These are phyloP conservation scores for Linderniella brevidens DNA, from an alignment of 257 asterid genomes.

Conservation along the genomic window DNA sequence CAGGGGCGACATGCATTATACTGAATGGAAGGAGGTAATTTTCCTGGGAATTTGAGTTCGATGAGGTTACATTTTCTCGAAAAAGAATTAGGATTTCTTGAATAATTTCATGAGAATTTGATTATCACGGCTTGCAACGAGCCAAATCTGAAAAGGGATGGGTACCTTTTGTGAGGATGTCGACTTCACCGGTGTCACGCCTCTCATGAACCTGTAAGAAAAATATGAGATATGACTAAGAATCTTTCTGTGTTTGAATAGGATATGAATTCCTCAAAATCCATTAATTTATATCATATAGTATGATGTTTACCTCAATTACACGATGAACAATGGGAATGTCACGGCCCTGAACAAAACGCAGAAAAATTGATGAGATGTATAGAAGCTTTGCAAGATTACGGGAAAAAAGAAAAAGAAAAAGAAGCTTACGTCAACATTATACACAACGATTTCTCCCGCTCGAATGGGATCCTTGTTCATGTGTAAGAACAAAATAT, in stretches of 20 bases:
- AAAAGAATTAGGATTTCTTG: too few species aligned
- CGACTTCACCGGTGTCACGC: conserved; percentile 38
- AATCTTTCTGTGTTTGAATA: too few species aligned
- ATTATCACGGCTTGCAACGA: neutral
- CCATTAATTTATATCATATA: too few species aligned
- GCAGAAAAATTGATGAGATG: conserved; percentile 2
- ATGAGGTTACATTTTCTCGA: too few species aligned
- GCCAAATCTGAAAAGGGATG: neutral
- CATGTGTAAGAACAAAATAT: conserved; percentile 79
- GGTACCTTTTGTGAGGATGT: conserved; percentile 69
- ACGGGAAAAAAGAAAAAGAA: neutral
- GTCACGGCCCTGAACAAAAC: conserved; percentile 25
- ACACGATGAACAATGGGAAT: conserved; percentile 86
- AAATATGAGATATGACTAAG: neutral
- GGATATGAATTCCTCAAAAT: too few species aligned
- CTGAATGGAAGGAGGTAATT: too few species aligned
- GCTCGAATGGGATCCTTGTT: conserved; percentile 72
- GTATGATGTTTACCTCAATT: conserved; percentile 28
- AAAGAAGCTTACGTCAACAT: conserved; percentile 39
- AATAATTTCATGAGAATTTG: neutral
- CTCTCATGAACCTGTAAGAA: conserved; percentile 45
- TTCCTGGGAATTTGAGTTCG: too few species aligned
- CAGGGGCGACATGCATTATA: neutral
- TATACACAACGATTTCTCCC: conserved; percentile 87
- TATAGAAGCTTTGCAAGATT: neutral